These are phyloP conservation scores for Lactarius quietus DNA, from an alignment of 768 basidiomycete species.

Conservation along the genomic window DNA sequence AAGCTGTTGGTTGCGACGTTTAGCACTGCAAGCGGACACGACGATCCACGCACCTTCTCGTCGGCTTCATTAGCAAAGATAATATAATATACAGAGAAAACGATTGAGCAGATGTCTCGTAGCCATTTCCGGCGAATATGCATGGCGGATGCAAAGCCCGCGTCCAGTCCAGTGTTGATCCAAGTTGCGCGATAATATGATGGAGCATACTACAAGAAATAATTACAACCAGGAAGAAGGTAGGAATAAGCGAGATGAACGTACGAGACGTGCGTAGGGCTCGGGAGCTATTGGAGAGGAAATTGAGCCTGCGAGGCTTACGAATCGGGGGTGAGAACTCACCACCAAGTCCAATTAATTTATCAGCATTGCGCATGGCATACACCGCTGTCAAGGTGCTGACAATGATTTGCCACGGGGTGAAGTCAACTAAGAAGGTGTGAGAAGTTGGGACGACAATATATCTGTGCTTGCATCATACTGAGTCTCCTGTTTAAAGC, in stretches of 20 bases:
- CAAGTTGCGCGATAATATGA: slow-evolving; percentile 96
- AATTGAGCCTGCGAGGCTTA: slow-evolving; percentile 6
- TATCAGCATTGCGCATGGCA: slow-evolving; percentile 78
- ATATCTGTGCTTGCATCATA: slow-evolving; percentile 36
- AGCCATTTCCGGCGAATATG: slow-evolving; percentile 88
- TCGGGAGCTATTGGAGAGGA: slow-evolving; percentile 67
- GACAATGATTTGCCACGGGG: slow-evolving; percentile 94
- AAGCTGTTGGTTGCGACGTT: slow-evolving; percentile 48
- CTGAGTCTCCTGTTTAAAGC: slow-evolving; percentile 55
- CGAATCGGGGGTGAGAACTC: slow-evolving; percentile 30
- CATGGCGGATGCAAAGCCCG: slow-evolving; percentile 96
- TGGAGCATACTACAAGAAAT: slow-evolving; percentile 65
- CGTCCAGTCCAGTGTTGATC: slow-evolving; percentile 92
- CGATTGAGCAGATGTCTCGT: slow-evolving; percentile 76
- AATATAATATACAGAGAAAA: slow-evolving; percentile 90
- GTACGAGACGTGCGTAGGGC: slow-evolving; percentile 81
- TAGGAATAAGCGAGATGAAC: slow-evolving; percentile 29
- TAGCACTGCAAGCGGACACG: neutral
- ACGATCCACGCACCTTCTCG: slow-evolving; percentile 69
- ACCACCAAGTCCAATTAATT: slow-evolving; percentile 80
- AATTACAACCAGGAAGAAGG: slow-evolving; percentile 11
- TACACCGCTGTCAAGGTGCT: slow-evolving; percentile 84
- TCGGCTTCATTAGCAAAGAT: slow-evolving; percentile 87
- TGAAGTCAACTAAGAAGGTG: slow-evolving; percentile 57
- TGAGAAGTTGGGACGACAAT: neutral